Base-by-base conservation (phyloP, 2,329 filamentous ascomycete genomes). In the Trichoderma breve region DNA sequence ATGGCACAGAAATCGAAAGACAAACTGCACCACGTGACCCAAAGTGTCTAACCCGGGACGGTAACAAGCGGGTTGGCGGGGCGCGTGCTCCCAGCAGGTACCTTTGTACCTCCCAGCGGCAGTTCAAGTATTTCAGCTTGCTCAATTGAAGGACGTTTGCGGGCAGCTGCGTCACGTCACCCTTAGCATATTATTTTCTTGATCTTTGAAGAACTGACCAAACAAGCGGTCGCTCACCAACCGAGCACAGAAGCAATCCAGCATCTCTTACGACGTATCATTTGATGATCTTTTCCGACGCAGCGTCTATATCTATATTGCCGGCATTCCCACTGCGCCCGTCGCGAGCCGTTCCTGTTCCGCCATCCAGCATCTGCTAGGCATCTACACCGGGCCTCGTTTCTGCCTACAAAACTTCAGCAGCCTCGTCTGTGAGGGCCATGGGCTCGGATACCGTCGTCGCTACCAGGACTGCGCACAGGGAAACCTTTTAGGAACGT, bases 401-500 rank as follows among this genome's bases (percentile, higher is more conserved):
- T 51, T 51, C 43, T 51, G 43, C 43, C 53, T 34, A 53, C 64
- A 30, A 34, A 28, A 30, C 39, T n/a, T 58, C 26, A 43, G 61
- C 64, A 18, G 30, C 26, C 32, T 53, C 65, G 68, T 64, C 65
- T 57, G 67, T 65, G 74, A 78, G 80, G 80, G 80, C 79, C 79
- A 82, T 82, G 80, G 78, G 79, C 78, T 80, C 65, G 55, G 75
- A 72, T 77, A 71, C 68, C 77, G 75, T 55, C 72, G 72, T 73
- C 76, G 74, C 70, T 74, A 76, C 75, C 75, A 77, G 77, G 76
- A 81, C 75, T 53, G 78, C 79, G 76, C 76, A 75, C 72, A 77
- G 78, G 77, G 76, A 74, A 76, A 71, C 75, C 75, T 71, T 76
- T 72, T 78, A 78, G 77, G 77, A 78, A 73, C 57, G 77, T 76